Base-by-base conservation (phyloP, 116 monocot genomes). In the Trichopus zeylanicus region DNA sequence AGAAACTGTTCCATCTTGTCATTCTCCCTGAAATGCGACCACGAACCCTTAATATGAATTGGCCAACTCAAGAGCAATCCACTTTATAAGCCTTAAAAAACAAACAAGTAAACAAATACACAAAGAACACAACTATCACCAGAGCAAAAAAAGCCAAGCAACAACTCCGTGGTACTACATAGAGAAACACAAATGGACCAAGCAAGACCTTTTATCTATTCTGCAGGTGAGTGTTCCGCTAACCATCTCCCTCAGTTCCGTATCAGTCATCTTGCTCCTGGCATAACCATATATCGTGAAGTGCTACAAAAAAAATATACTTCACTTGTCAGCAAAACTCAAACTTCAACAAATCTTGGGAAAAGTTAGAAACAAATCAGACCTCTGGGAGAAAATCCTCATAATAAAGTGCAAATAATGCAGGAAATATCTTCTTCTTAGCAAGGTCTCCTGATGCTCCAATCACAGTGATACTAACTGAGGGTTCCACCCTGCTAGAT, bases 361-460 rank as follows among this genome's bases (percentile, higher is more conserved):
- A n/a, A n/a, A n/a, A n/a, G n/a, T n/a, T n/a, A n/a, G n/a, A n/a
- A n/a, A n/a, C n/a, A n/a, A n/a, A n/a, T n/a, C 42, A 42, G 42
- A 89, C 89, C 89, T 93, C 56, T n/a, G 88, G 93, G 28, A 93
- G 85, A 64, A 78, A 93, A 64, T 72, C 93, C 72, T 93, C 93
- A 57, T 88, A 88, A 63, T 79, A 93, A 26, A 93, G 88, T 13
- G 92, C 92, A 67, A 93, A 93, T 3, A 93, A 59, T 18, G 92
- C 92, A 67, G 92, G 92, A 60, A 93, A 93, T 64, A 93, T 93
- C 63, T 93, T 93, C 67, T 88, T n/a, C n/a, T n/a, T n/a, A n/a
- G n/a, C n/a, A n/a, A n/a, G n/a, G n/a, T n/a, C n/a, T n/a, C n/a
- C n/a, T n/a, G n/a, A n/a, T 46, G 92, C 88, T 42, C 92, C 92